Evolutionary conservation across 139 green algal genomes (phyloP).

Genomic region (Auxenochlorella pyrenoidosa): DNA sequence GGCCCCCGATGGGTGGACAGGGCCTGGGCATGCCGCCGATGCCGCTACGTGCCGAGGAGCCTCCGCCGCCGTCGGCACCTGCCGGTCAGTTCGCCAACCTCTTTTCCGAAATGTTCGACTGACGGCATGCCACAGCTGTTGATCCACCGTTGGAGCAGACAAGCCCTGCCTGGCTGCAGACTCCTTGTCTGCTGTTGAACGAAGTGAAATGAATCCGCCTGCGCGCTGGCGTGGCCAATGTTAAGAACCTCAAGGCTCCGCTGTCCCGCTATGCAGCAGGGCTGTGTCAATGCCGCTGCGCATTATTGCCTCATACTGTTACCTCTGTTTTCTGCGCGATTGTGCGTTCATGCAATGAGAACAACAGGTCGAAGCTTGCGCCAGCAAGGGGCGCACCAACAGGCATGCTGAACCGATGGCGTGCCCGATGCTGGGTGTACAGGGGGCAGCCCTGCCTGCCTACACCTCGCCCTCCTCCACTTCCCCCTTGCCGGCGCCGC

Average conservation of each 20-base stretch:
- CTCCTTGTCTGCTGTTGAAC: too few species aligned
- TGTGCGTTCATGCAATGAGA: too few species aligned
- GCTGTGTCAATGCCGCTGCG: too few species aligned
- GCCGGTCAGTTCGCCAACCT: conserved; percentile 24
- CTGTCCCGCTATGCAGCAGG: too few species aligned
- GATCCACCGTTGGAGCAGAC: too few species aligned
- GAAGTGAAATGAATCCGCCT: background rate
- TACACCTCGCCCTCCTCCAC: background rate
- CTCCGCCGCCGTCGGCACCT: background rate
- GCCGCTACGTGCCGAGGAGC: background rate
- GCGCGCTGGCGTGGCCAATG: too few species aligned
- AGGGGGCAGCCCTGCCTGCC: background rate
- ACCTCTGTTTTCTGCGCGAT: too few species aligned
- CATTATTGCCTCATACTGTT: too few species aligned
- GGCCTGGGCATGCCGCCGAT: background rate
- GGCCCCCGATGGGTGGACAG: background rate
- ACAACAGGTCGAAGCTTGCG: too few species aligned
- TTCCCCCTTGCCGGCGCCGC: conserved; percentile 4
- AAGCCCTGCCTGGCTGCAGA: too few species aligned
- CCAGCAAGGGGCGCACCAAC: background rate
- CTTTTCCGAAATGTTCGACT: conserved; percentile 33
- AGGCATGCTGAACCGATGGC: background rate
- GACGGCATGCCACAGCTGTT: background rate
- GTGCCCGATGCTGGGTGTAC: background rate
- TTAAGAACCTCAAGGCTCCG: too few species aligned